Percentiles rank a stretch among this genome's conserved stretches.
These are phyloP conservation scores for Penicillium nordicum DNA, from an alignment of 2,329 filamentous ascomycete genomes.

Conservation along the genomic window DNA sequence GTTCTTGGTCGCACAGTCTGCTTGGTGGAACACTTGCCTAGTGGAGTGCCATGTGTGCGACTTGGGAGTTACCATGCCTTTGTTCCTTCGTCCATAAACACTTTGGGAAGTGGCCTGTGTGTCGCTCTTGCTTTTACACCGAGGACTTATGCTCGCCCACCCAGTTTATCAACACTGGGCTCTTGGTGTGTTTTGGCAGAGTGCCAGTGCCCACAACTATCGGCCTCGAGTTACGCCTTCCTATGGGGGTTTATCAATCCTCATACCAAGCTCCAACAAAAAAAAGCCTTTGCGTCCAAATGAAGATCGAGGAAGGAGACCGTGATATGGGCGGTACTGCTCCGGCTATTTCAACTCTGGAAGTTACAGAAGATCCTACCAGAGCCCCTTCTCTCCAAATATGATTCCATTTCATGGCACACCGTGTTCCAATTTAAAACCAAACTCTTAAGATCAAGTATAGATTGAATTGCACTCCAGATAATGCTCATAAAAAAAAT, in stretches of 20 bases:
- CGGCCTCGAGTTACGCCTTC: background rate
- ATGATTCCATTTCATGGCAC: background rate
- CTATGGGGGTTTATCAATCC: background rate
- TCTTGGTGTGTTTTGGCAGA: background rate
- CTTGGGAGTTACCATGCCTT: background rate
- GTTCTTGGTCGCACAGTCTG: background rate
- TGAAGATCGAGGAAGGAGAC: background rate
- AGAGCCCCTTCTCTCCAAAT: background rate
- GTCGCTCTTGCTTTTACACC: background rate
- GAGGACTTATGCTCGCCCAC: background rate
- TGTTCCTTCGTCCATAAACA: background rate
- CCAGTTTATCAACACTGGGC: background rate
- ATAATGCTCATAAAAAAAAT: no score
- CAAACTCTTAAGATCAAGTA: background rate
- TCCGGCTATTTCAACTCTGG: background rate
- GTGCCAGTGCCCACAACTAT: background rate
- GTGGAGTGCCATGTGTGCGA: background rate
- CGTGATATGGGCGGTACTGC: background rate
- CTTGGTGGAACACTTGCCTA: conserved; percentile 1
- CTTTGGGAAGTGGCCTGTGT: background rate
- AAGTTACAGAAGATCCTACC: background rate
- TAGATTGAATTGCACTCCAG: background rate
- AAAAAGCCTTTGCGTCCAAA: background rate
- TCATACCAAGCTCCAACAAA: background rate
- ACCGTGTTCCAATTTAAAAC: background rate